phyloP scores from a whole-genome alignment of 2,329 filamentous ascomycete genomes.

The Aspergillus arachidicola region DNA sequence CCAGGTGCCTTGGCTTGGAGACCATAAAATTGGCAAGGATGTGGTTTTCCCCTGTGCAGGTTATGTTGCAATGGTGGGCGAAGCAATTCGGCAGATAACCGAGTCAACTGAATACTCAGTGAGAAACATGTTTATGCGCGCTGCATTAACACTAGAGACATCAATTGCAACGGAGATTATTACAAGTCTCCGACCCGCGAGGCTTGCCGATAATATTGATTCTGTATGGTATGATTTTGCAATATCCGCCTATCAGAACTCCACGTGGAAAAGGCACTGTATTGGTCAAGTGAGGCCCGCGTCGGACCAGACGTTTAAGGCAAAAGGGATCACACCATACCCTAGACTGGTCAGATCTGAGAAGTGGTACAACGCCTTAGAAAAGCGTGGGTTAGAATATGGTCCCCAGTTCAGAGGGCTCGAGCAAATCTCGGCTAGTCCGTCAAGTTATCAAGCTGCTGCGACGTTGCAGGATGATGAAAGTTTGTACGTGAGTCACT shows the following conservation, averaged over 20 bases:
- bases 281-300: conserved; percentile 14
- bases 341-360: conserved; percentile 2
- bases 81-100: conserved; percentile 23
- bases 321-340: background rate
- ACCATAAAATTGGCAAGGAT: conserved; percentile 28
- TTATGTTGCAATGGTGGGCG: conserved; percentile 28
- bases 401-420: conserved; percentile 20
- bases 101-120: conserved; percentile 14
- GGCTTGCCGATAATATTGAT: conserved; percentile 9
- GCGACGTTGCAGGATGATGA: conserved; percentile 5
- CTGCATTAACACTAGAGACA: conserved; percentile 12
- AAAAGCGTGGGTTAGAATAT: conserved; percentile 17
- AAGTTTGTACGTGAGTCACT: conserved; percentile 10
- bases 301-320: background rate
- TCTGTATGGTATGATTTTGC: conserved; percentile 22
- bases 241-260: conserved; percentile 12
- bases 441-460: conserved; percentile 5
- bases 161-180: conserved; percentile 15
- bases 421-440: conserved; percentile 14
- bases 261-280: conserved; percentile 21
- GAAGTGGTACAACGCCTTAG: conserved; percentile 15
- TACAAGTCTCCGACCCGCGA: conserved; percentile 14
- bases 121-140: conserved; percentile 17
- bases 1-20: conserved; percentile 33
- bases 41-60: conserved; percentile 29